These are phyloP conservation scores for Thymus quinquecostatus DNA, from an alignment of 257 asterid genomes.

Conservation along the genomic window DNA sequence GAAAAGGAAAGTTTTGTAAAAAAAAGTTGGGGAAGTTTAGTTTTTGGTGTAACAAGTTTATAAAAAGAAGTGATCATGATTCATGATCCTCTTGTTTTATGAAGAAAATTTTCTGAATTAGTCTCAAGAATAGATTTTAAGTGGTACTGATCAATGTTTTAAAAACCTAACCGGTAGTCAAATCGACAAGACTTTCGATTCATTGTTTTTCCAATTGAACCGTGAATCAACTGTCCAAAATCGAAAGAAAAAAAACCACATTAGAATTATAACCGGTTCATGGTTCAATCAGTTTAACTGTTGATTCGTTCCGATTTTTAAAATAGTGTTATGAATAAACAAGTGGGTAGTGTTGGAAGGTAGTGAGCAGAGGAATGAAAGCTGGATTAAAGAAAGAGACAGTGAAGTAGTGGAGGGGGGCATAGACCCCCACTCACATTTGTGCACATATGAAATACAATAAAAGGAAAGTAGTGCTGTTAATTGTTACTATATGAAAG, in stretches of 20 bases:
- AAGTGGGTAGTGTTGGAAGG: slow-evolving; percentile 28
- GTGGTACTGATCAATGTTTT: too few species aligned
- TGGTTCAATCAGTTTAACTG: too few species aligned
- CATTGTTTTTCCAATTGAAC: too few species aligned
- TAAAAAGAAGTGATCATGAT: slow-evolving; percentile 10
- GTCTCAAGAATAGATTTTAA: too few species aligned
- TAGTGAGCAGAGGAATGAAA: not conserved
- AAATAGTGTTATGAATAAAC: not conserved
- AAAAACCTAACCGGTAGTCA: too few species aligned
- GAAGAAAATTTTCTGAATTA: not conserved
- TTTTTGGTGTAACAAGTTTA: not conserved
- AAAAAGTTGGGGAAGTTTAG: not conserved
- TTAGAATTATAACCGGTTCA: too few species aligned
- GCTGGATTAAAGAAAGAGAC: not conserved
- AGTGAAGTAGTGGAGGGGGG: slow-evolving; percentile 15
- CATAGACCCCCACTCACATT: not conserved
- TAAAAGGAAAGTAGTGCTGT: too few species aligned
- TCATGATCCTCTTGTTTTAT: not conserved
- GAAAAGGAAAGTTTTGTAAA: slow-evolving; percentile 39
- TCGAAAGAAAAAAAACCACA: too few species aligned
- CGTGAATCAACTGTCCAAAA: too few species aligned
- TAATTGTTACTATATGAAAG: too few species aligned
- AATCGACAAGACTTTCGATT: too few species aligned
- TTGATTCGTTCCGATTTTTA: too few species aligned
- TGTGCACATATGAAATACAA: not conserved